phyloP scores from a whole-genome alignment of 192 early-diverging fungal genomes.

The Coemansia reversa region DNA sequence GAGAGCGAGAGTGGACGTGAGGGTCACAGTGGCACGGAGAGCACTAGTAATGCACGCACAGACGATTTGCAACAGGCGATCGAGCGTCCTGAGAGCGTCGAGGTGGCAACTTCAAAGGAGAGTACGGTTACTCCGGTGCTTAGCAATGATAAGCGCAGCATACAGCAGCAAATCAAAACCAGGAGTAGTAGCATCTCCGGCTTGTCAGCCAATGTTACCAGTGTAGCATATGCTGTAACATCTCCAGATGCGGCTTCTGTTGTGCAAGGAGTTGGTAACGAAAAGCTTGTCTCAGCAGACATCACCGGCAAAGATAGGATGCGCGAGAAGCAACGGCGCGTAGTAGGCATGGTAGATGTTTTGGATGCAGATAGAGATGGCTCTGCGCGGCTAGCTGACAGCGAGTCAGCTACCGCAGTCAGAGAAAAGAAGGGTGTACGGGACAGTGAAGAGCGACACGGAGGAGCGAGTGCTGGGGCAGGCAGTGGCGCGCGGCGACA shows the following conservation, averaged over 20 bases:
- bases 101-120: not conserved
- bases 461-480: constrained; percentile 4
- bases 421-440: constrained; percentile 22
- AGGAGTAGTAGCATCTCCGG: not conserved
- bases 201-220: not conserved
- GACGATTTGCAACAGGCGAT: not conserved
- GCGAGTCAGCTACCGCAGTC: not conserved
- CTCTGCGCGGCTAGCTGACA: constrained; percentile 6
- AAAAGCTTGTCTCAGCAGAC: not conserved
- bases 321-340: constrained; percentile 19
- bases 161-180: constrained; percentile 7
- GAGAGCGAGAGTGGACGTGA: constrained; percentile 32
- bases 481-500: constrained; percentile 38
- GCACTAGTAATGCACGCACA: constrained; percentile 11
- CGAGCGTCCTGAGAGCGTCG: not conserved
- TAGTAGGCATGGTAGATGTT: constrained; percentile 5
- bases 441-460: constrained; percentile 35
- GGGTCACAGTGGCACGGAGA: constrained; percentile 31
- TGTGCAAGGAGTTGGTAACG: not conserved
- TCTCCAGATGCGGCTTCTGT: not conserved
- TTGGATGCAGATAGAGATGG: constrained; percentile 11
- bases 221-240: not conserved
- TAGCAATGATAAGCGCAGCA: not conserved
- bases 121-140: not conserved
- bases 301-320: constrained; percentile 2